Evolutionary conservation across 805 yeast species (phyloP), one percentile per base, ranked within the genome.

Genomic region (Blastobotrys chiropterorum): DNA sequence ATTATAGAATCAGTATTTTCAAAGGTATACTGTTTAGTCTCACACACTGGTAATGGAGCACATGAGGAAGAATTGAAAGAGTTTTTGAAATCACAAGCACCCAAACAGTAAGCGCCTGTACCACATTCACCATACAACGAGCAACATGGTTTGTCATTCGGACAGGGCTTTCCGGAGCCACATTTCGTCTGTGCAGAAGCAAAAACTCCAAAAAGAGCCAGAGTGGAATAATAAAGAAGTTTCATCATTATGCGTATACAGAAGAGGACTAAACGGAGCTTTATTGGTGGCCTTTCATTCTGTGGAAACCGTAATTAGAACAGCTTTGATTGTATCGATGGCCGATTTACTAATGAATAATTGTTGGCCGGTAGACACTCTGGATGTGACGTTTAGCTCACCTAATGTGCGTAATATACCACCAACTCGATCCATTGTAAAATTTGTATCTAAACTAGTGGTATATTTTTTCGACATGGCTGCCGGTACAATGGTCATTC

Each of bases 71-170:
- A 60, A 59, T 77, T 77, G 71, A 68, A 81, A 3, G 95, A 86
- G 63, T 62, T 81, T 54, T 81, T 71, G 41, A 90, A 85, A 69
- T 90, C 87, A 73, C 97, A 90, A 38, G 94, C 92, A 53, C 90
- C 94, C 49, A 90, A 73, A 72, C 97, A 90, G 70, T 76, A 77
- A 15, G 76, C 65, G 20, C 95, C 95, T 20, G 82, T 77, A 61
- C 94, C 95, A 72, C 95, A 87, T 38, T 71, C 75, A 48, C 97
- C 97, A 59, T 78, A 83, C 60, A 82, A 85, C 8, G 89, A 82
- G 67, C 97, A 90, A 68, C 97, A 90, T 51, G 97, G 97, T n/a
- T 65, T 58, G 46, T 73, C 75, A 61, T 84, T 81, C 1, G 97
- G 97, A 71, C 97, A 90, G 3, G 73, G 61, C 7, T 63, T 55